Percentiles rank a stretch among this genome's conserved stretches.
Evolutionary conservation across 106 monocot species (phyloP).

Genomic region (Hemerocallis citrina): DNA sequence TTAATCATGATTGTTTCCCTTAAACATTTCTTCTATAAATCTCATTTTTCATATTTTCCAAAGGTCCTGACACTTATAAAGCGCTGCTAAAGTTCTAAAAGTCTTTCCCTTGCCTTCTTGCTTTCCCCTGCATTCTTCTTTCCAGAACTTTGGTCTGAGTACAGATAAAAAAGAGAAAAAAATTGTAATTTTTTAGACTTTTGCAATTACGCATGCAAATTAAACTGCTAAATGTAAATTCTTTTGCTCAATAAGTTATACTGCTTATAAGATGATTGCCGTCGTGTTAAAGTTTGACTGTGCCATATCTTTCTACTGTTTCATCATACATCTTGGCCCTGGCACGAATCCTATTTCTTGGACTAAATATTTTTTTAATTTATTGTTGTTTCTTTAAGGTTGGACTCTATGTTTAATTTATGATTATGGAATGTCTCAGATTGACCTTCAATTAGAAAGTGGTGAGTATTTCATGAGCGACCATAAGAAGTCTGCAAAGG

Average conservation of each 20-base stretch:
- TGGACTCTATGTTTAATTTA: neutral
- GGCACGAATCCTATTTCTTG: neutral
- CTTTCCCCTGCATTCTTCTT: too few relatives aligned
- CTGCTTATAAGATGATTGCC: neutral
- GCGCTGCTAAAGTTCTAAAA: too few relatives aligned
- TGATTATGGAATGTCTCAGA: conserved; percentile 30
- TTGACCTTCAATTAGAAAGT: conserved; percentile 86
- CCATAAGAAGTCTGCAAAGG: conserved; percentile 78
- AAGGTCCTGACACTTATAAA: too few relatives aligned
- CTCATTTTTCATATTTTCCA: too few relatives aligned
- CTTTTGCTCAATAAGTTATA: neutral
- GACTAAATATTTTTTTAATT: neutral
- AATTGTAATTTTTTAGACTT: too few relatives aligned
- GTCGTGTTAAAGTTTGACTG: neutral
- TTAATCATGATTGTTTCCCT: too few relatives aligned
- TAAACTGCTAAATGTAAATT: too few relatives aligned
- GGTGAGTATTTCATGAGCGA: conserved; percentile 94
- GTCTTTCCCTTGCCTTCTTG: too few relatives aligned
- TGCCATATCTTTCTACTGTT: neutral
- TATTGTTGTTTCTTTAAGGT: neutral
- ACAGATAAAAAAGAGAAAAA: too few relatives aligned
- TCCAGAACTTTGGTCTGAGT: too few relatives aligned
- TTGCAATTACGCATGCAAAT: too few relatives aligned
- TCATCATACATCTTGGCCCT: neutral
- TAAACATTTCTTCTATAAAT: too few relatives aligned